Evolutionary conservation across 2,329 filamentous ascomycete species (phyloP).

Genomic region (Phialophora chinensis): DNA sequence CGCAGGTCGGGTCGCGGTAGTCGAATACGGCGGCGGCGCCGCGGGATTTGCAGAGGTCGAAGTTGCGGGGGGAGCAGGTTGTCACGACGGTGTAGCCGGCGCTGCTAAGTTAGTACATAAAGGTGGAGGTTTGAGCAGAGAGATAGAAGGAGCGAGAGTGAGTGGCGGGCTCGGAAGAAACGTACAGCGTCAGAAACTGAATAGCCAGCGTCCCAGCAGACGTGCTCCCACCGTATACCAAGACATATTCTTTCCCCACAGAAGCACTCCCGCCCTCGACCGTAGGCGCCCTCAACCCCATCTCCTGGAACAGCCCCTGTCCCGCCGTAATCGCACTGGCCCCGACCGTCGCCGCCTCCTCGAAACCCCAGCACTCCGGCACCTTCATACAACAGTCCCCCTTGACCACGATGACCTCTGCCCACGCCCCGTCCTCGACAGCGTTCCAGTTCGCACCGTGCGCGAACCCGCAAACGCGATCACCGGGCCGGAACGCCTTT

Average conservation of each 20-base stretch:
- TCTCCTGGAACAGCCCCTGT: slow-evolving; percentile 48
- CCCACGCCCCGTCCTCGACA: slow-evolving; percentile 59
- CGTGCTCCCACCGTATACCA: slow-evolving; percentile 50
- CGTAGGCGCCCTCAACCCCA: slow-evolving; percentile 37
- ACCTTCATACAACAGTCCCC: slow-evolving; percentile 56
- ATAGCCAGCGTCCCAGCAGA: slow-evolving; percentile 49
- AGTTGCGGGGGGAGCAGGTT: slow-evolving; percentile 51
- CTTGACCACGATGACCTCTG: slow-evolving; percentile 60
- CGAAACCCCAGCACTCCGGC: slow-evolving; percentile 55
- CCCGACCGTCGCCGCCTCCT: slow-evolving; percentile 60
- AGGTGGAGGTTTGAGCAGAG: background rate
- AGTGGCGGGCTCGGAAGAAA: background rate
- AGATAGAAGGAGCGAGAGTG: too few species aligned
- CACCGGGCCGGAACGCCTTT: slow-evolving; percentile 56
- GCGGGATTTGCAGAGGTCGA: slow-evolving; percentile 51
- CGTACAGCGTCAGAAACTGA: slow-evolving; percentile 47
- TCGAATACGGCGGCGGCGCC: slow-evolving; percentile 55
- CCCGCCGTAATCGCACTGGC: slow-evolving; percentile 59
- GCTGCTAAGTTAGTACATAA: slow-evolving; percentile 1
- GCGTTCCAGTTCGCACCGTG: slow-evolving; percentile 52
- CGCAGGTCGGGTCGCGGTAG: slow-evolving; percentile 48
- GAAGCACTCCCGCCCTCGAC: slow-evolving; percentile 25
- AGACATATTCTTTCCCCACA: slow-evolving; percentile 37
- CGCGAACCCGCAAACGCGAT: slow-evolving; percentile 58
- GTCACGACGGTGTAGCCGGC: slow-evolving; percentile 50